Evolutionary conservation across 495 filamentous ascomycete genomes (phyloP), one percentile per base, ranked within the genome.

Genomic region (Xanthoparmelia taractica): DNA sequence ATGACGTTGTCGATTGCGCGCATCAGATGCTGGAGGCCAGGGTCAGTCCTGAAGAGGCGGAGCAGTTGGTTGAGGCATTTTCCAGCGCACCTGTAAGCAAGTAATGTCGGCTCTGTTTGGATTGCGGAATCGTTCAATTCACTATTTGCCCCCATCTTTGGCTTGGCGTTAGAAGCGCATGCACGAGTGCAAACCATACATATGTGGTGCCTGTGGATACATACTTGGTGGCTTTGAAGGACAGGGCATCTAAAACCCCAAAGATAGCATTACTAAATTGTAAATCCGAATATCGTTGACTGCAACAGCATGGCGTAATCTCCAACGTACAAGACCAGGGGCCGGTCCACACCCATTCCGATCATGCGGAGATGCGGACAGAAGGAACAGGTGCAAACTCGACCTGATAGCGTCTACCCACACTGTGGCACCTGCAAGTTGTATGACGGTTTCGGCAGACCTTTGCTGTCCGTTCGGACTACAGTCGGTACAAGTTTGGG

Each of bases 11-110:
- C 25, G 85, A 88, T 59, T 81, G 78, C 72, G 87, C 87, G 58
- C 83, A 86, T 67, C 73, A 75, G 65, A 76, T 91, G 64, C 69
- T 91, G 54, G 85, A 89, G 67, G 78, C 80, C 59, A 80, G 80
- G 67, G 78, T 88, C 31, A 88, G 81, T 66, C 85, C 85, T 11
- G 83, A 90, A 66, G 87, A 91, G 72, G 87, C 85, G 4, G 85
- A 87, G 71, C 84, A 79, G 8, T 72, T 91, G 36, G 73, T 82
- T 20, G 75, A 75, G 40, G 83, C 80, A 33, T 88, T 86, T 71
- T 77, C 75, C 13, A 79, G 73, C 63, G 74, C 75, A 18, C 63
- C 65, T 1, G 38, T 43, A 0, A 60, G 65, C 41, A 63, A 63
- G 23, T 63, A 63, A 20, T 33, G 13, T 17, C 8, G 29, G 27